Evolutionary conservation across 495 filamentous ascomycete species (phyloP), one percentile per base, ranked within the genome.

Genomic region (Aspergillus kassunensis): DNA sequence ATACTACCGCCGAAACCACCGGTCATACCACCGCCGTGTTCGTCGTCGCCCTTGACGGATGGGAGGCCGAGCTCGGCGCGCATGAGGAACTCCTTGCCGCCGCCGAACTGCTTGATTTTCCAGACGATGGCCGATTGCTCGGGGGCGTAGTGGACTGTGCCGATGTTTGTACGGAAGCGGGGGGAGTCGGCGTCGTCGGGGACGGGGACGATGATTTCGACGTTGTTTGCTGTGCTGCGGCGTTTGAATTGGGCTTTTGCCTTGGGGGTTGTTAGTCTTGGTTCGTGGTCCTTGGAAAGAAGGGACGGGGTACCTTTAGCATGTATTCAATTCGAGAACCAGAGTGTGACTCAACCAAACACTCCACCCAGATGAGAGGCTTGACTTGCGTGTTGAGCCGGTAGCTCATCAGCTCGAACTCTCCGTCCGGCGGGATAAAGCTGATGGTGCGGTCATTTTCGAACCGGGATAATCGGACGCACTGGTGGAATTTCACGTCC

Each of bases 81-180:
- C 95, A 99, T 99, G 57, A 99, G 81, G 68, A 99, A 99, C 63
- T 99, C 95, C 71, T 99, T 99, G 55, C 86, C 85, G 44, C 95
- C 95, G 6, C 93, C 95, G 65, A 99, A 99, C 61, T 99, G 95
- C 79, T 99, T 99, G 75, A 99, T 99, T 78, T 97, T 97, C 95
- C 95, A 99, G 55, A 99, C 84, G 54, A 99, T 99, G 27, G 95
- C 91, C 35, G 89, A 92, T 62, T 95, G 90, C 68, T 99, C 95
- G 7, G 95, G 95, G 10, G 92, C 92, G 67, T 99, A 99, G 70
- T 97, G 93, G n/a, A 99, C 95, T 18, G 84, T 86, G 23, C 95
- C 95, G 57, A 99, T 92, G 66, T 97, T 97, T 15, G 95, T 97
- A 40, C 95, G 85, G 80, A 99, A 99, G 41, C 95, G 84, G 9